Evolutionary conservation across 495 filamentous ascomycete species (phyloP).

Genomic region (Penicillium coprophilum): DNA sequence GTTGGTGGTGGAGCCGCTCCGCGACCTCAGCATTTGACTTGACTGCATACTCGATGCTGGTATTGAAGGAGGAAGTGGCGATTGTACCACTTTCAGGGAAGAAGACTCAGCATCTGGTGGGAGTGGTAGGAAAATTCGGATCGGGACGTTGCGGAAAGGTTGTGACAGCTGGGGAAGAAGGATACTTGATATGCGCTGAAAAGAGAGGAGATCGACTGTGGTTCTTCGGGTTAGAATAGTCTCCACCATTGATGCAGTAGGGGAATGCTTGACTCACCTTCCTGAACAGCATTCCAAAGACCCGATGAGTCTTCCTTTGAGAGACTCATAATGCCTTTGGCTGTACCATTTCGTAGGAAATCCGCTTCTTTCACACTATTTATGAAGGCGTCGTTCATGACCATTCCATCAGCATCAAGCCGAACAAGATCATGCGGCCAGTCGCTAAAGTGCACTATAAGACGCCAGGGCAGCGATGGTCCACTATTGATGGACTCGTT

Average conservation of each 20-base stretch:
- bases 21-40: constrained; percentile 30
- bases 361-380: constrained; percentile 97
- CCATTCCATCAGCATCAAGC: constrained; percentile 59
- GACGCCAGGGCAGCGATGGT: constrained; percentile 67
- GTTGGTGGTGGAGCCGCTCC: constrained; percentile 43
- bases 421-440: constrained; percentile 66
- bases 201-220: constrained; percentile 71
- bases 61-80: constrained; percentile 57
- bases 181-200: constrained; percentile 69
- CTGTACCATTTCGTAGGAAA: constrained; percentile 85
- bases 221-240: constrained; percentile 5
- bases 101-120: constrained; percentile 44
- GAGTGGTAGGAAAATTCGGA: constrained; percentile 86
- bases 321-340: constrained; percentile 88
- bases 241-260: neutral
- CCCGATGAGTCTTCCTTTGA: constrained; percentile 83
- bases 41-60: constrained; percentile 24
- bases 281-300: constrained; percentile 81
- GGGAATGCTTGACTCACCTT: constrained; percentile 57
- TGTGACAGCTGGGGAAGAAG: constrained; percentile 73
- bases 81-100: constrained; percentile 69
- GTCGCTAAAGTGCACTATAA: constrained; percentile 76
- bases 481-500: constrained; percentile 29
- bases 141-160: constrained; percentile 75
- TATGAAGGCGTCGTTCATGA: constrained; percentile 80